A percentile compares a stretch with the other conserved stretches of the same genome.
These are phyloP conservation scores for Centrapalus pauciflorus DNA, from an alignment of 129 eudicot genomes.

Conservation along the genomic window DNA sequence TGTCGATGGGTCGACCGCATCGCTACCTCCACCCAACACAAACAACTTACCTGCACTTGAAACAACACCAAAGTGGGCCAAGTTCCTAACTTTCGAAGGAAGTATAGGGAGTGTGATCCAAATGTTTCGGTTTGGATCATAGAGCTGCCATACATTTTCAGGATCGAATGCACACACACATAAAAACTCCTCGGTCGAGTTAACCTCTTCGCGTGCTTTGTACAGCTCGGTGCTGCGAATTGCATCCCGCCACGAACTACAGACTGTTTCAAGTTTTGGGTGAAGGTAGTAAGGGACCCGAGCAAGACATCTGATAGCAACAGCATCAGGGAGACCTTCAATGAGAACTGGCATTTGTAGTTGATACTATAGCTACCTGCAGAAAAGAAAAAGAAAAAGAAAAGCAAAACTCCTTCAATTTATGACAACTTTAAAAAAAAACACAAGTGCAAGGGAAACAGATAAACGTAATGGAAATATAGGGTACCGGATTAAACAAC, in stretches of 20 bases:
- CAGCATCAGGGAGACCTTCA: slow-evolving; percentile 97
- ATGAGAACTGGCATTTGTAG: slow-evolving; percentile 65
- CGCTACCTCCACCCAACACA: slow-evolving; percentile 95
- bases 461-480: background rate
- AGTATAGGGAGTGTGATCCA: slow-evolving; percentile 90
- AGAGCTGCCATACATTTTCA: slow-evolving; percentile 83
- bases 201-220: slow-evolving; percentile 76
- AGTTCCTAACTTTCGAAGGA: slow-evolving; percentile 72
- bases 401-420: slow-evolving; percentile 13
- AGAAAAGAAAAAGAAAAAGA: background rate
- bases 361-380: slow-evolving; percentile 17
- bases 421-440: too few species aligned
- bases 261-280: slow-evolving; percentile 64
- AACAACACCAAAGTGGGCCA: slow-evolving; percentile 79
- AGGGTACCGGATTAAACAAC: background rate
- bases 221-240: slow-evolving; percentile 64
- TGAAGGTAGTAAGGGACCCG: slow-evolving; percentile 78
- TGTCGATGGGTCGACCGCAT: slow-evolving; percentile 84
- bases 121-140: slow-evolving; percentile 62
- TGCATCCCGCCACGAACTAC: slow-evolving; percentile 79
- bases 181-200: slow-evolving; percentile 54
- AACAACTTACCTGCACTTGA: slow-evolving; percentile 76
- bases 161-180: slow-evolving; percentile 94
- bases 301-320: slow-evolving; percentile 84
- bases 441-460: background rate